Conservation (phyloP, 163 green algal genomes). For the Volvox carteri region DNA sequence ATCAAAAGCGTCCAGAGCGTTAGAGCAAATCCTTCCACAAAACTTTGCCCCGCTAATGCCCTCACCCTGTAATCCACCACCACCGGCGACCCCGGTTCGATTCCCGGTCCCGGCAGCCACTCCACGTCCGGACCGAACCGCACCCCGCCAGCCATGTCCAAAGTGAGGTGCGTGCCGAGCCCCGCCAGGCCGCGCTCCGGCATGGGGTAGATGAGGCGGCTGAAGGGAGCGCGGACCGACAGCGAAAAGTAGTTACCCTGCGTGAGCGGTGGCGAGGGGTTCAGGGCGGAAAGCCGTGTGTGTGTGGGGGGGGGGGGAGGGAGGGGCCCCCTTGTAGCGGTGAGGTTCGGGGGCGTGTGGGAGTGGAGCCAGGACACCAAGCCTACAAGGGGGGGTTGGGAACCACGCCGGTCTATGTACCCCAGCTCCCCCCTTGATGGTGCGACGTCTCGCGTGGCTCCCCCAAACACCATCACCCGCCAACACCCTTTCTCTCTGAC, state of each 20-base stretch:
- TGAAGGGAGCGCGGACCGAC: constrained; percentile 72
- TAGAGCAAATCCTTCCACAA: no score
- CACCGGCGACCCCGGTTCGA: constrained; percentile 30
- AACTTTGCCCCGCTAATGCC: no score
- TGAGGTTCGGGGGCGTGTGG: no score
- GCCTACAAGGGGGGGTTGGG: no score
- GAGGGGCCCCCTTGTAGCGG: no score
- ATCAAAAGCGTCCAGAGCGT: no score
- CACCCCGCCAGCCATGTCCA: constrained; percentile 83
- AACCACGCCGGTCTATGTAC: no score
- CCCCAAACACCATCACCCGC: no score
- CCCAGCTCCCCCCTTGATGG: no score
- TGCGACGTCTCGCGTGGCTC: no score
- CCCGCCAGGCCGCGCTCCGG: constrained; percentile 79
- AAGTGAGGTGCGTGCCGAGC: constrained; percentile 90
- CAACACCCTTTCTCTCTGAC: no score
- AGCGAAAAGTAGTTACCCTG: constrained; percentile 58
- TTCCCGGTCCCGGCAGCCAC: constrained; percentile 68
- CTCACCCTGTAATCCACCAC: constrained; percentile 76
- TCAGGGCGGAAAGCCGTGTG: background rate
- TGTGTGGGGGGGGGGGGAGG: background rate
- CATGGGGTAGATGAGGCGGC: constrained; percentile 90
- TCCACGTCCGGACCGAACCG: constrained; percentile 94
- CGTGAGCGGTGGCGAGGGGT: background rate
- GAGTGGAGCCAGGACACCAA: no score